Percentiles rank a stretch among this genome's conserved stretches.
Evolutionary conservation across 441 rosid species (phyloP).

Genomic region (Sinapis alba): DNA sequence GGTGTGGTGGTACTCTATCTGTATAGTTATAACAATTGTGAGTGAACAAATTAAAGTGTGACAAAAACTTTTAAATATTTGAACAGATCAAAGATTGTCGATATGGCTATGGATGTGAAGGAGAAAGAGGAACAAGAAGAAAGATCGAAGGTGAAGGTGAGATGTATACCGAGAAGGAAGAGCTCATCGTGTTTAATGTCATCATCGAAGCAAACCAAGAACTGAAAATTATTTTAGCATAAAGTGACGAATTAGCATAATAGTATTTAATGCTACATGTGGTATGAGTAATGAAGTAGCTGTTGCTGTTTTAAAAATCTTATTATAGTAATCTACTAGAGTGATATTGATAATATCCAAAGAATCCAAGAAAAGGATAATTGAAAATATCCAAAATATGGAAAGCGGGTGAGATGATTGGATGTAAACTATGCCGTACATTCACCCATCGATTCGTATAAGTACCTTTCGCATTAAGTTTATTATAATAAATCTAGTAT

Average conservation of each 20-base stretch:
- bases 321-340: neutral
- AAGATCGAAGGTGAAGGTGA: slow-evolving; percentile 51
- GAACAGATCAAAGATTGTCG: slow-evolving; percentile 42
- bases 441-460: slow-evolving; percentile 14
- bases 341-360: no score
- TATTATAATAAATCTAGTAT: neutral
- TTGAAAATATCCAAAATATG: neutral
- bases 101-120: slow-evolving; percentile 21
- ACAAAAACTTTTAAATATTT: neutral
- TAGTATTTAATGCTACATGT: neutral
- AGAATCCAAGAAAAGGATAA: no score
- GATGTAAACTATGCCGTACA: slow-evolving; percentile 18
- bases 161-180: slow-evolving; percentile 63
- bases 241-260: neutral
- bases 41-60: neutral
- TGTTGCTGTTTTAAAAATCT: slow-evolving; percentile 1
- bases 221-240: slow-evolving; percentile 21
- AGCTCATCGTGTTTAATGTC: slow-evolving; percentile 39
- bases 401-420: slow-evolving; percentile 15
- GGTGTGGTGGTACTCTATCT: no score
- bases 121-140: slow-evolving; percentile 40
- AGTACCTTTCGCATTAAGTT: neutral
- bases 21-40: no score
- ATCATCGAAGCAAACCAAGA: slow-evolving; percentile 48
- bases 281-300: slow-evolving; percentile 3